Conservation (phyloP, 202 grass and related monocot genomes). For the Digitaria exilis region DNA sequence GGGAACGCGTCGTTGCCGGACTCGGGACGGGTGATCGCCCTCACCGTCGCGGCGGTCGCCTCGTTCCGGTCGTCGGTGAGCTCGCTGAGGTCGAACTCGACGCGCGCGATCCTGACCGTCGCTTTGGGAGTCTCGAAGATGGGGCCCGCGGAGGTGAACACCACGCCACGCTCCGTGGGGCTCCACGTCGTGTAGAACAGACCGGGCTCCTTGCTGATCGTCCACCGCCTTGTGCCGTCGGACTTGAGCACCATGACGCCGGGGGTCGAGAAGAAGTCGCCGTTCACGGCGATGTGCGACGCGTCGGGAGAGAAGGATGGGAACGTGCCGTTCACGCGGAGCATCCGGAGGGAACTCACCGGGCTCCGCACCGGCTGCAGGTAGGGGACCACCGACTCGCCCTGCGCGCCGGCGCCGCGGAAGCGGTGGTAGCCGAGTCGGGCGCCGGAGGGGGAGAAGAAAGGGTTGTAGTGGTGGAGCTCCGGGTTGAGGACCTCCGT, state of each 20-base stretch:
- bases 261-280: constrained; percentile 64
- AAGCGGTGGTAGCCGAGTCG: constrained; percentile 88
- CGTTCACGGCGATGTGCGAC: constrained; percentile 64
- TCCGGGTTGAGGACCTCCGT: constrained; percentile 64
- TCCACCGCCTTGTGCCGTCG: constrained; percentile 73
- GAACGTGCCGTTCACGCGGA: constrained; percentile 76
- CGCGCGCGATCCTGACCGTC: constrained; percentile 73
- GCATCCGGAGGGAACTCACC: constrained; percentile 52
- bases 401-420: constrained; percentile 52
- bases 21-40: constrained; percentile 55
- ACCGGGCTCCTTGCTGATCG: constrained; percentile 44
- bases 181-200: constrained; percentile 83
- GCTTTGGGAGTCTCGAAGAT: constrained; percentile 82
- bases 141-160: constrained; percentile 77
- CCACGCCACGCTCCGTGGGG: constrained; percentile 59
- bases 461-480: constrained; percentile 93
- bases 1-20: constrained; percentile 90
- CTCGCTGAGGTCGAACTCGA: constrained; percentile 60
- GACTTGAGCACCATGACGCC: constrained; percentile 56
- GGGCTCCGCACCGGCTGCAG: constrained; percentile 67
- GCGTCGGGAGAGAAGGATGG: constrained; percentile 83
- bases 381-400: constrained; percentile 55
- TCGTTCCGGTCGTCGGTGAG: constrained; percentile 42
- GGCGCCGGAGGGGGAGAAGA: constrained; percentile 61
- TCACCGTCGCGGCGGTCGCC: constrained; percentile 27